Conservation (phyloP, 257 asterid species). For the Solanum appendiculatum region DNA sequence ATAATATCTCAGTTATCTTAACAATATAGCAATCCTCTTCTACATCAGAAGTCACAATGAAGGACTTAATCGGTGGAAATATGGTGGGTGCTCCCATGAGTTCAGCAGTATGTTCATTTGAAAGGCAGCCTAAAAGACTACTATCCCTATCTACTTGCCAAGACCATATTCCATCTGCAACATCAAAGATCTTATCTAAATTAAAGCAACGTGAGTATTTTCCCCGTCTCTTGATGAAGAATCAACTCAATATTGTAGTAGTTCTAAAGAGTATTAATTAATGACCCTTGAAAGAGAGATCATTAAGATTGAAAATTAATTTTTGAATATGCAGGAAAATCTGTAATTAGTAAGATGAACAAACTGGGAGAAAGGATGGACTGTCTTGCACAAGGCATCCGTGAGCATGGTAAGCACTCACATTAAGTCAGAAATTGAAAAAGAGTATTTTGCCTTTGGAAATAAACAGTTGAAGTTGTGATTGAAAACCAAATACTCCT, state of each 20-base stretch:
- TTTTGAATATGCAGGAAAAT: background rate
- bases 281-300: background rate
- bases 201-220: background rate
- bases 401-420: conserved; percentile 21
- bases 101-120: background rate
- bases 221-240: background rate
- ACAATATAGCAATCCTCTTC: background rate
- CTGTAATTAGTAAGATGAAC: background rate
- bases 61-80: background rate
- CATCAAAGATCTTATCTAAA: background rate
- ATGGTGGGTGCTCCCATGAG: background rate
- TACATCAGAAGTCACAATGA: background rate
- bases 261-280: background rate
- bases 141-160: background rate
- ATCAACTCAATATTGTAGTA: background rate
- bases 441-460: background rate
- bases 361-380: conserved; percentile 21
- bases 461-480: background rate
- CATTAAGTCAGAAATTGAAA: too few relatives aligned
- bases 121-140: background rate
- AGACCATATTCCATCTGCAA: background rate
- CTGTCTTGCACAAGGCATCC: conserved; percentile 26
- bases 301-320: background rate
- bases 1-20: background rate
- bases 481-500: background rate